Evolutionary conservation across 2,329 filamentous ascomycete species (phyloP).

Genomic region (Raffaelea ambrosiae): DNA sequence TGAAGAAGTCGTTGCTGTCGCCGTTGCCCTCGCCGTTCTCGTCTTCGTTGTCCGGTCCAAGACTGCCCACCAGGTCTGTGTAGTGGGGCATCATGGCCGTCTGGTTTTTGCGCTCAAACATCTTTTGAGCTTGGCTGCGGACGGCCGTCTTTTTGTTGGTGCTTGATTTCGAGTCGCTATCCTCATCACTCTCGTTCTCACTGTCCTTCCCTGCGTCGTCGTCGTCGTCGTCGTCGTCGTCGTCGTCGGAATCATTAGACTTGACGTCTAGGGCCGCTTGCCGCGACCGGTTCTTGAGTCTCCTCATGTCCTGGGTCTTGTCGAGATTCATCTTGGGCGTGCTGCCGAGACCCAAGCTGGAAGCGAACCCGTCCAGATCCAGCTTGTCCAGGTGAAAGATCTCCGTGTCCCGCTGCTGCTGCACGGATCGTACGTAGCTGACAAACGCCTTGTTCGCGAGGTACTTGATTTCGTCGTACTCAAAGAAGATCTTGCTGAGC

Average conservation of each 20-base stretch:
- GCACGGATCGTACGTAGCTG: slow-evolving; percentile 76
- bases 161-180: slow-evolving; percentile 17
- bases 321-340: slow-evolving; percentile 89
- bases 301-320: slow-evolving; percentile 77
- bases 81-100: slow-evolving; percentile 94
- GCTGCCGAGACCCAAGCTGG: slow-evolving; percentile 80
- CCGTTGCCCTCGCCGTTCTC: slow-evolving; percentile 53
- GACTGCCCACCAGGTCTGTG: slow-evolving; percentile 65
- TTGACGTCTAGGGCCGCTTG: slow-evolving; percentile 57
- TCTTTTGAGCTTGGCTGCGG: slow-evolving; percentile 90
- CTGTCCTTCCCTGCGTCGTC: neutral
- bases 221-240: slow-evolving; percentile 24
- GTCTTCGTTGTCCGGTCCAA: too few species aligned
- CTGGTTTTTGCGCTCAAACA: slow-evolving; percentile 96
- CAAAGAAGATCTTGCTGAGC: slow-evolving; percentile 91
- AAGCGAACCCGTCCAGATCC: slow-evolving; percentile 76
- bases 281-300: slow-evolving; percentile 77
- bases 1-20: slow-evolving; percentile 62
- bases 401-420: slow-evolving; percentile 85
- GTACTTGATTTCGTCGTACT: slow-evolving; percentile 89
- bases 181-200: neutral
- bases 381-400: slow-evolving; percentile 79
- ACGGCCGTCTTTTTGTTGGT: slow-evolving; percentile 62
- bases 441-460: slow-evolving; percentile 93
- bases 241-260: slow-evolving; percentile 32